These are phyloP conservation scores for Malus hybrid DNA, from an alignment of 331 rosid species.

Conservation along the genomic window DNA sequence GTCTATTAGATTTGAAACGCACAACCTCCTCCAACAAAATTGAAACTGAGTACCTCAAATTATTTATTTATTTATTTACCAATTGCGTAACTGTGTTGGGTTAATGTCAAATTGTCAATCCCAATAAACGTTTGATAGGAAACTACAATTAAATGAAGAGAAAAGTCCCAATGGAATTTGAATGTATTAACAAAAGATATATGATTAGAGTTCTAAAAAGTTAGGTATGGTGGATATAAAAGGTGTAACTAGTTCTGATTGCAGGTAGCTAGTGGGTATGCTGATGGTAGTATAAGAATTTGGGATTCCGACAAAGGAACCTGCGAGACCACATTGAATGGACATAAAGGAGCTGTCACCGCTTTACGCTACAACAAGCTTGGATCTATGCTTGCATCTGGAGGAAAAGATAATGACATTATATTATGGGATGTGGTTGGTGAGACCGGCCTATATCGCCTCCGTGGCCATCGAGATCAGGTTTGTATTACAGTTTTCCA, in stretches of 20 bases:
- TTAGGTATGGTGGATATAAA: background rate
- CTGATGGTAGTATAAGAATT: conserved; percentile 77
- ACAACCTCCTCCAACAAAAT: too few relatives aligned
- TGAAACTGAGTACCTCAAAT: too few relatives aligned
- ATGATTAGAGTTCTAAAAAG: too few relatives aligned
- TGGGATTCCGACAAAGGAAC: conserved; percentile 72
- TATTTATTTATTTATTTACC: too few relatives aligned
- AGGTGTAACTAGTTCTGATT: conserved; percentile 12
- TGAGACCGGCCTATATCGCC: conserved; percentile 84
- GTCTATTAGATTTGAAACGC: too few relatives aligned
- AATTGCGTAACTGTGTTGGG: too few relatives aligned
- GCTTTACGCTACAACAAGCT: conserved; percentile 64
- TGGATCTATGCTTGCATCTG: conserved; percentile 87
- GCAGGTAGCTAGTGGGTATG: conserved; percentile 79
- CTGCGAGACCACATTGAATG: conserved; percentile 81
- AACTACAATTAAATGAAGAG: too few relatives aligned
- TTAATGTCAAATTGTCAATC: too few relatives aligned
- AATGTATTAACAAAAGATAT: too few relatives aligned
- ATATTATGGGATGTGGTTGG: conserved; percentile 89
- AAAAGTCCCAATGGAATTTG: too few relatives aligned
- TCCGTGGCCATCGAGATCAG: conserved; percentile 90
- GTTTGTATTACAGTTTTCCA: conserved; percentile 21
- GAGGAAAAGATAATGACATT: conserved; percentile 84
- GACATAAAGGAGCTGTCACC: conserved; percentile 87
- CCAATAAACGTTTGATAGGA: too few relatives aligned